Evolutionary conservation across 768 basidiomycete species (phyloP).

Genomic region (Suillus alpinus): DNA sequence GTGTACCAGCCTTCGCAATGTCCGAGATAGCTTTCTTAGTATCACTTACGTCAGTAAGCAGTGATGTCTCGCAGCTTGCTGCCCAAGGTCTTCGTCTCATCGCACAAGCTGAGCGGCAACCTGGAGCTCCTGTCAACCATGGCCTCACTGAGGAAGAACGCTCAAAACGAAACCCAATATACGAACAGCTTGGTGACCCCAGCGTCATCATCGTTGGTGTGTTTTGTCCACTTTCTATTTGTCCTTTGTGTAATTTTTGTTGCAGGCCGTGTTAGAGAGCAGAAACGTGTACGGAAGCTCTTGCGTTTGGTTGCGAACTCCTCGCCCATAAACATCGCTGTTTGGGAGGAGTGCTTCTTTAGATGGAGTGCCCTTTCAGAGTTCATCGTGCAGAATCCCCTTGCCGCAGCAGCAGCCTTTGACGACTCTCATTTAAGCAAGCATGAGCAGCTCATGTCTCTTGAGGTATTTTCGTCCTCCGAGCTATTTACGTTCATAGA

Average conservation of each 20-base stretch:
- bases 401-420: slow-evolving; percentile 33
- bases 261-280: slow-evolving; percentile 72
- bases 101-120: slow-evolving; percentile 63
- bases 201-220: slow-evolving; percentile 65
- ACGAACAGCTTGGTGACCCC: slow-evolving; percentile 78
- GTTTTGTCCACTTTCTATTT: slow-evolving; percentile 21
- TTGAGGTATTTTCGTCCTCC: slow-evolving; percentile 31
- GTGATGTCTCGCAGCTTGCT: slow-evolving; percentile 62
- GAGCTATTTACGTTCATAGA: background rate
- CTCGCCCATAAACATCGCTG: slow-evolving; percentile 65
- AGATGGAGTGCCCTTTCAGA: slow-evolving; percentile 70
- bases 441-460: slow-evolving; percentile 36
- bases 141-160: slow-evolving; percentile 58
- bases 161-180: slow-evolving; percentile 68
- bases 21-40: slow-evolving; percentile 74
- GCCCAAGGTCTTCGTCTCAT: slow-evolving; percentile 67
- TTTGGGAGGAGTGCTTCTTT: slow-evolving; percentile 83
- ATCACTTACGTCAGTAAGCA: slow-evolving; percentile 67
- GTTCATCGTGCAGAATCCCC: slow-evolving; percentile 42
- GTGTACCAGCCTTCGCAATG: slow-evolving; percentile 62
- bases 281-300: slow-evolving; percentile 75
- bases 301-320: slow-evolving; percentile 63
- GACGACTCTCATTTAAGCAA: slow-evolving; percentile 33
- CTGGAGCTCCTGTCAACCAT: slow-evolving; percentile 50
- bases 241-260: slow-evolving; percentile 7